These are phyloP conservation scores for Coniochaeta pulveracea DNA, from an alignment of 2,329 filamentous ascomycete genomes.

Conservation along the genomic window DNA sequence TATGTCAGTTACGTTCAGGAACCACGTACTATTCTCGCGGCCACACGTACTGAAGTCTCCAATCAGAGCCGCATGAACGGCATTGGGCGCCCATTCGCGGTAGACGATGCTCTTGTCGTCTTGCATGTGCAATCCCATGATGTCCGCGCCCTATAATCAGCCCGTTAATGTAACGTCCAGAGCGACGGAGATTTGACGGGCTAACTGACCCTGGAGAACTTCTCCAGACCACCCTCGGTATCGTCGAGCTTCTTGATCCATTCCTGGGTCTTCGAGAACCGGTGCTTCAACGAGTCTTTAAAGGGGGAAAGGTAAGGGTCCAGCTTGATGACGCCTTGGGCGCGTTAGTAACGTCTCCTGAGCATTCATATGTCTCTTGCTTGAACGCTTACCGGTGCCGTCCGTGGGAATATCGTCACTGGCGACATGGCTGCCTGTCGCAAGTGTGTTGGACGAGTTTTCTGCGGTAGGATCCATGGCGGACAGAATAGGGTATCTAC, in stretches of 20 bases:
- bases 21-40: no score
- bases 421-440: conserved; percentile 21
- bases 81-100: conserved; percentile 94
- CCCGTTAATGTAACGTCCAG: no score
- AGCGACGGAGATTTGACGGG: conserved; percentile 17
- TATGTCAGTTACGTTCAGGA: not conserved
- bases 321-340: conserved; percentile 62
- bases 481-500: no score
- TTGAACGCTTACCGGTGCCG: conserved; percentile 52
- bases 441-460: conserved; percentile 32
- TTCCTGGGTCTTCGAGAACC: conserved; percentile 68
- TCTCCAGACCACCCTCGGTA: conserved; percentile 78
- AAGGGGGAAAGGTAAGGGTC: conserved; percentile 89
- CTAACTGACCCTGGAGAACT: conserved; percentile 63
- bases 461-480: conserved; percentile 19
- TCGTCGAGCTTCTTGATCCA: conserved; percentile 82
- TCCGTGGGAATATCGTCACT: conserved; percentile 48
- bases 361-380: conserved; percentile 1
- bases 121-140: conserved; percentile 74
- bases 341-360: conserved; percentile 9
- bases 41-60: conserved; percentile 83
- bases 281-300: conserved; percentile 60
- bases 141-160: conserved; percentile 62
- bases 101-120: conserved; percentile 79
- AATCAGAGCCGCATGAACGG: conserved; percentile 70